Evolutionary conservation across 345 rosid species (phyloP).

Genomic region (Sonneratia alba): DNA sequence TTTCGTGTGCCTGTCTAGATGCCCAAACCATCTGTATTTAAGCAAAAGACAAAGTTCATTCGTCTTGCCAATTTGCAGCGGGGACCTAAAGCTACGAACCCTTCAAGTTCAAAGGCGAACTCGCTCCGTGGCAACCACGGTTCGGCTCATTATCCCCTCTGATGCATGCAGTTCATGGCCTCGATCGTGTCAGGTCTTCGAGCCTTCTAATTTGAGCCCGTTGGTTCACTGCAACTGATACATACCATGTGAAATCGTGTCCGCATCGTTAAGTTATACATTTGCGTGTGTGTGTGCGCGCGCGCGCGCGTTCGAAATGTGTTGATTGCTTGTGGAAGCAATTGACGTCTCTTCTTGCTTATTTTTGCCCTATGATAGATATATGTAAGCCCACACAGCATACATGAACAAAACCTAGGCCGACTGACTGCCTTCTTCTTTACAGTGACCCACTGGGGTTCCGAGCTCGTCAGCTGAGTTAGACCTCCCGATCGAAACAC

Average conservation of each 20-base stretch:
- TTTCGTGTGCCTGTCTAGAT: too few relatives aligned
- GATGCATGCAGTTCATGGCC: constrained; percentile 17
- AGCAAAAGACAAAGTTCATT: too few relatives aligned
- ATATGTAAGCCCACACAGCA: too few relatives aligned
- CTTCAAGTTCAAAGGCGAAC: background rate
- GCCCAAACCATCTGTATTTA: too few relatives aligned
- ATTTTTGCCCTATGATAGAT: too few relatives aligned
- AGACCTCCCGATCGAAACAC: too few relatives aligned
- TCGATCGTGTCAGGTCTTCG: constrained; percentile 10
- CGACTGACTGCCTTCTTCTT: too few relatives aligned
- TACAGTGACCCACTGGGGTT: too few relatives aligned
- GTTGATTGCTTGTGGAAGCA: background rate
- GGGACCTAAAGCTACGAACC: constrained; percentile 7
- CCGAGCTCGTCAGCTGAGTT: too few relatives aligned
- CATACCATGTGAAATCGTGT: background rate
- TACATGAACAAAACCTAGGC: too few relatives aligned
- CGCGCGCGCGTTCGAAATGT: background rate
- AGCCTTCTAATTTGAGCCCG: constrained; percentile 13
- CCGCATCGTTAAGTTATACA: too few relatives aligned
- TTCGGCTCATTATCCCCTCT: constrained; percentile 17
- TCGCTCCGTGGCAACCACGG: background rate
- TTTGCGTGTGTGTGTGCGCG: too few relatives aligned
- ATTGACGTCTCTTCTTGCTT: background rate
- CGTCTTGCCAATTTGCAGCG: background rate
- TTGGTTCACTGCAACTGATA: background rate